These are phyloP conservation scores for Potentilla sterilis DNA, from an alignment of 306 rosid species.

Conservation along the genomic window DNA sequence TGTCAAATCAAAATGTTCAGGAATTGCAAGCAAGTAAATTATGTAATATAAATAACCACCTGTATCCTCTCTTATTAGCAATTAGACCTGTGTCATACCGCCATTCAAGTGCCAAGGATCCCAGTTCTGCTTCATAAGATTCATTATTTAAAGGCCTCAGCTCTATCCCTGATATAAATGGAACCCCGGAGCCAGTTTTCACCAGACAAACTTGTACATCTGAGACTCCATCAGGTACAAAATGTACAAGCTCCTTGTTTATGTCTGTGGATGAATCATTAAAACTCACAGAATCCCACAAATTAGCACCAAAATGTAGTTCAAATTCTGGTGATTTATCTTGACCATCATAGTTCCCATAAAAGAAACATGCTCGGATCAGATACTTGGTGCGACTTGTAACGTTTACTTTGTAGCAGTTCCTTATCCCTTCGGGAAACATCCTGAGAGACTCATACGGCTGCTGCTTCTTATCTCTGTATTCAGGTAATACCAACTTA, in stretches of 20 bases:
- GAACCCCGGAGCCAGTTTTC: constrained; percentile 35
- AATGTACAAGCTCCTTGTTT: constrained; percentile 31
- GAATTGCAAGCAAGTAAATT: neutral
- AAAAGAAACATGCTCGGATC: constrained; percentile 40
- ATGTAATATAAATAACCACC: neutral
- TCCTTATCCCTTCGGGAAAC: constrained; percentile 41
- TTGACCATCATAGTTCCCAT: constrained; percentile 46
- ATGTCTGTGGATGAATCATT: neutral
- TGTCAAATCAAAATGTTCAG: neutral
- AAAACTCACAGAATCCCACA: constrained; percentile 24
- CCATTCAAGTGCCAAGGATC: constrained; percentile 1
- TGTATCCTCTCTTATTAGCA: neutral
- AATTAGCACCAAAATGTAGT: constrained; percentile 39
- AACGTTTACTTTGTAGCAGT: constrained; percentile 45
- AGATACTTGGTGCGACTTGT: constrained; percentile 34
- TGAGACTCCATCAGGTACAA: constrained; percentile 22
- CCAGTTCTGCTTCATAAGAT: neutral
- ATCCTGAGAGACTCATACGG: constrained; percentile 36
- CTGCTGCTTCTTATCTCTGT: neutral
- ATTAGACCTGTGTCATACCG: constrained; percentile 27
- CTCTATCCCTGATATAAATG: constrained; percentile 48
- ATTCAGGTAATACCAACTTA: neutral
- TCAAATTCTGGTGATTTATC: constrained; percentile 28
- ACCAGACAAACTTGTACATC: constrained; percentile 39
- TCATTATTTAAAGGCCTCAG: constrained; percentile 27